These are phyloP conservation scores for Boletellus ananas DNA, from an alignment of 768 basidiomycete species.

Conservation along the genomic window DNA sequence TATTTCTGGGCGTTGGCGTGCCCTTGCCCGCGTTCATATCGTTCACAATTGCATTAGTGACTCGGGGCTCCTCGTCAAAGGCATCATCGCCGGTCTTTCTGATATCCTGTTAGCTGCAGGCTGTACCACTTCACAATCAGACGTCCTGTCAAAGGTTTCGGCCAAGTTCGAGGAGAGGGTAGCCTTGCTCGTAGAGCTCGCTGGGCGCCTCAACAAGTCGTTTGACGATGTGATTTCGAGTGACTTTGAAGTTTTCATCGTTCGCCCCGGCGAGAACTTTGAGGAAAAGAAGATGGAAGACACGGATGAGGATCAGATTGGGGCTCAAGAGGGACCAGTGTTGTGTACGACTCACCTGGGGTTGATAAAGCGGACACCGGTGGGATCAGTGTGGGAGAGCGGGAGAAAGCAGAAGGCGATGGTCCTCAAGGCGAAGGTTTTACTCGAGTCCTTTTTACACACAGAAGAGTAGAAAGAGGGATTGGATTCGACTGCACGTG, in stretches of 20 bases:
- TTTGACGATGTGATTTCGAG: slow-evolving; percentile 11
- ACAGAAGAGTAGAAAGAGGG: not conserved
- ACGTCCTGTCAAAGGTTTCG: not conserved
- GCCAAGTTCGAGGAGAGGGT: slow-evolving; percentile 4
- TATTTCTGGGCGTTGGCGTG: slow-evolving; percentile 11
- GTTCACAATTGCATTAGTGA: not conserved
- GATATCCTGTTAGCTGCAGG: slow-evolving; percentile 7
- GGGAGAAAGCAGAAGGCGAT: slow-evolving; percentile 2
- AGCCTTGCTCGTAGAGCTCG: slow-evolving; percentile 7
- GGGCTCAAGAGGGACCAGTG: not conserved
- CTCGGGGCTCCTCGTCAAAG: not conserved
- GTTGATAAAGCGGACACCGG: slow-evolving; percentile 3
- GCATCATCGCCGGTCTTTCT: not conserved
- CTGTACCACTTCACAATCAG: slow-evolving; percentile 2
- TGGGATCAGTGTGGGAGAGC: slow-evolving; percentile 7
- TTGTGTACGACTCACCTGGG: slow-evolving; percentile 11
- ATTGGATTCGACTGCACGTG: not conserved
- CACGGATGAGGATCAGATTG: not conserved
- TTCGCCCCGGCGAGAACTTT: slow-evolving; percentile 6
- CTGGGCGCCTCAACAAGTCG: slow-evolving; percentile 7
- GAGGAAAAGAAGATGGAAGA: slow-evolving; percentile 6
- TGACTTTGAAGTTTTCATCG: slow-evolving; percentile 11
- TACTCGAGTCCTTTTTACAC: slow-evolving; percentile 6
- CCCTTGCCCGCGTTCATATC: slow-evolving; percentile 3
- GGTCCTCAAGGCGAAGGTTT: slow-evolving; percentile 8